Evolutionary conservation across 441 rosid genomes (phyloP).

Genomic region (Melianthus villosus): DNA sequence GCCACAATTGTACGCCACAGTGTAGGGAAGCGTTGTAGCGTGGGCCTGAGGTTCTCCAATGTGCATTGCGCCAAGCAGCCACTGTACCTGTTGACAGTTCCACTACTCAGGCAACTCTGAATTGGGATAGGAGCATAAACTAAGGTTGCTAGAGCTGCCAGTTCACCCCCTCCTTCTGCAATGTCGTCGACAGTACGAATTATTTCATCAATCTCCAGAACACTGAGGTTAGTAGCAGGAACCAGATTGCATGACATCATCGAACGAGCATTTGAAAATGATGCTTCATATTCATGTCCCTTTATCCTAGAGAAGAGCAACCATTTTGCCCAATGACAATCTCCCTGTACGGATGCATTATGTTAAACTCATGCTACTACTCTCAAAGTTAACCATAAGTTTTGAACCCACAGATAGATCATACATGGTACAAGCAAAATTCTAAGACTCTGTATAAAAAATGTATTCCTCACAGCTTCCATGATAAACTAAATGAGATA

Average conservation of each 20-base stretch:
- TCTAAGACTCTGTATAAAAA: no score
- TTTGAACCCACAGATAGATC: no score
- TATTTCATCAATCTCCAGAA: conserved; percentile 44
- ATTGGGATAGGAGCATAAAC: conserved; percentile 67
- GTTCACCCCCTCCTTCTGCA: conserved; percentile 90
- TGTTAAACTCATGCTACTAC: no score
- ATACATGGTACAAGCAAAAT: no score
- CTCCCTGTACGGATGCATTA: conserved; percentile 50
- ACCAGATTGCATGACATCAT: conserved; percentile 37
- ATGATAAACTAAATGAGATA: no score
- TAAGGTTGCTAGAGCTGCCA: conserved; percentile 97
- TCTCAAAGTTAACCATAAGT: no score
- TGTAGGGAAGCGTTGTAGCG: conserved; percentile 73
- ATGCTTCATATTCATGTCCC: conserved; percentile 89
- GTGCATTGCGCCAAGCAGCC: conserved; percentile 82
- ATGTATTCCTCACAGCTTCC: no score
- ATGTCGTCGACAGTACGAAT: conserved; percentile 85
- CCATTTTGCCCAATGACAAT: conserved; percentile 97
- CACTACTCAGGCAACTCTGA: conserved; percentile 58
- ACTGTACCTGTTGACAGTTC: conserved; percentile 65
- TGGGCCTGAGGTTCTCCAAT: conserved; percentile 72
- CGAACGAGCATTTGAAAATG: conserved; percentile 81
- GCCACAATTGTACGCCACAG: conserved; percentile 69
- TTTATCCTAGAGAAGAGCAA: conserved; percentile 71
- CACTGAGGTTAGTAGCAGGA: conserved; percentile 37